Conservation (phyloP, 352 stramenopile genomes). For the Phytophthora podocarpi region DNA sequence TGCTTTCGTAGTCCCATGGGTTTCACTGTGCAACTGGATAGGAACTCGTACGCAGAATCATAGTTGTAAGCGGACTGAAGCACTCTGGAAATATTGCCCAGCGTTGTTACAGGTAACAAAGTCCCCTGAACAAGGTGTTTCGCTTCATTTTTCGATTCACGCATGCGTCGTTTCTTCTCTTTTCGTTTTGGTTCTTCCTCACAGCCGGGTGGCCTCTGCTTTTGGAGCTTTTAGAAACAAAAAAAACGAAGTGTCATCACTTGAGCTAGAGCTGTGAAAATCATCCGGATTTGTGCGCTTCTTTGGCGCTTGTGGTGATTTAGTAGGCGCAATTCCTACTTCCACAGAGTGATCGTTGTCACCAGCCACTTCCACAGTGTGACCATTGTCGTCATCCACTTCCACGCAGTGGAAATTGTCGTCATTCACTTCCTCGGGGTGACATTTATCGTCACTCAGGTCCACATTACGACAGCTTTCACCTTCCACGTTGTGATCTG, state of each 20-base stretch:
- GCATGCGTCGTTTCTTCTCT: not conserved
- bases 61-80: not conserved
- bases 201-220: not conserved
- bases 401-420: too few relatives aligned
- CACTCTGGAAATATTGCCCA: not conserved
- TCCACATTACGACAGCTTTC: too few relatives aligned
- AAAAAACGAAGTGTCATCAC: not conserved
- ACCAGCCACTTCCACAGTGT: too few relatives aligned
- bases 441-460: too few relatives aligned
- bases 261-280: not conserved
- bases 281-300: too few relatives aligned
- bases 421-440: too few relatives aligned
- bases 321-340: not conserved
- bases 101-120: not conserved
- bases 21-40: not conserved
- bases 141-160: not conserved
- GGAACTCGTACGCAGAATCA: not conserved
- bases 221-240: not conserved
- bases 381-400: too few relatives aligned
- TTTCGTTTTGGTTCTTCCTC: not conserved
- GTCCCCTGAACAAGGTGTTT: constrained; percentile 5
- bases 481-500: too few relatives aligned
- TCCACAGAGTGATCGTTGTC: not conserved
- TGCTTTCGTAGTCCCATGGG: not conserved
- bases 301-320: too few relatives aligned